Evolutionary conservation across 305 asterid species (phyloP), one percentile per base, ranked within the genome.

Genomic region (Lippia alba): DNA sequence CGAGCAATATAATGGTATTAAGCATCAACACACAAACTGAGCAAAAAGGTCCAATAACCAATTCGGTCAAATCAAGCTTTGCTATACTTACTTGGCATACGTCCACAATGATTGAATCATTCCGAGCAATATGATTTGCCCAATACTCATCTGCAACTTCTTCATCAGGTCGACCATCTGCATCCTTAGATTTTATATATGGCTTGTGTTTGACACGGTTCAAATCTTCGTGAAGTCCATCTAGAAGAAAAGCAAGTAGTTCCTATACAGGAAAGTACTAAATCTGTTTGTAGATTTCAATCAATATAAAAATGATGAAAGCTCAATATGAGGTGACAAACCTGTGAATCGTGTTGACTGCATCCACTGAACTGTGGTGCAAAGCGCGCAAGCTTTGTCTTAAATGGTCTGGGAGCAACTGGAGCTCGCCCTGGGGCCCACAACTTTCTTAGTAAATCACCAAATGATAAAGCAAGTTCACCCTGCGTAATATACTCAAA

Each of bases 331-430:
- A 56, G 66, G 58, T 5, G 18, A 14, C 75, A 19, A 78, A 92
- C 99, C 98, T 95, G 99, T 73, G 99, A 95, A 76, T 95, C 99
- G 77, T 95, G 99, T 78, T 95, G 99, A 81, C 91, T 86, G 82
- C 93, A 88, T 78, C 99, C 99, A 84, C 96, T 92, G 79, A 94
- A 94, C 69, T 92, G 98, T 19, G 99, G 99, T 53, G 99, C 98
- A 62, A 95, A 95, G 75, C 98, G 99, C 73, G 89, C 89, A 72
- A 95, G 92, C 84, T 95, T 95, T 66, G 91, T 75, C 82, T 92
- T 95, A 78, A 95, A 95, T 46, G 91, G 91, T 79, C 96, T 85
- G 55, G 99, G 98, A 68, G 97, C 92, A 76, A 95, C 87, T 60
- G 99, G 96, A 64, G 90, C 86, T 59, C 98, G 86, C 61, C 98